phyloP scores from a whole-genome alignment of 768 basidiomycete species.

The Leccinum uliginosum region DNA sequence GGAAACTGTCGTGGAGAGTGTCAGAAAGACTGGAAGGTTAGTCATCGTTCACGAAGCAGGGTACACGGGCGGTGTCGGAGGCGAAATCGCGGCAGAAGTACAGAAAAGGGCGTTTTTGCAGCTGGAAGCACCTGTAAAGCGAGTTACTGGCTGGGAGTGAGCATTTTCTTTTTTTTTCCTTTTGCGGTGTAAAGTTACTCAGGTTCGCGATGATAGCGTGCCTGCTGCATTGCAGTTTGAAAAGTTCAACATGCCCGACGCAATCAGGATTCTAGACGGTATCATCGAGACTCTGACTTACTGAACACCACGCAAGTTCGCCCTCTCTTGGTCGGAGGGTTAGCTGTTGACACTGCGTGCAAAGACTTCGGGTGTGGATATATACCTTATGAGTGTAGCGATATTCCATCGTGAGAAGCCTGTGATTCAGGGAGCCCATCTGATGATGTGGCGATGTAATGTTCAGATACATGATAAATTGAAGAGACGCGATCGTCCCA shows the following conservation, averaged over 20 bases:
- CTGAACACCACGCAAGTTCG: slow-evolving; percentile 27
- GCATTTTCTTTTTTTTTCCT: slow-evolving; percentile 32
- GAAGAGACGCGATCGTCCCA: not conserved
- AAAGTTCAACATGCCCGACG: slow-evolving; percentile 89
- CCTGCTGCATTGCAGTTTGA: slow-evolving; percentile 84
- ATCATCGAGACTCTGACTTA: slow-evolving; percentile 79
- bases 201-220: slow-evolving; percentile 42
- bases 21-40: slow-evolving; percentile 77
- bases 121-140: slow-evolving; percentile 80
- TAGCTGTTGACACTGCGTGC: not conserved
- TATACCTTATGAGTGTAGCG: slow-evolving; percentile 3
- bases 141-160: slow-evolving; percentile 94
- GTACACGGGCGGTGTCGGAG: slow-evolving; percentile 81
- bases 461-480: not conserved
- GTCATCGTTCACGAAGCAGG: slow-evolving; percentile 93
- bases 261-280: slow-evolving; percentile 77
- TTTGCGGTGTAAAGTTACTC: not conserved
- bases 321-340: not conserved
- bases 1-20: slow-evolving; percentile 75
- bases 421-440: not conserved
- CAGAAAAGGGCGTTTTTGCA: slow-evolving; percentile 87
- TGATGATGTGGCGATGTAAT: not conserved
- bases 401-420: not conserved
- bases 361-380: not conserved
- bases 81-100: slow-evolving; percentile 87